Base-by-base conservation (phyloP, 2,329 filamentous ascomycete genomes). In the Phialocephala subalpina region DNA sequence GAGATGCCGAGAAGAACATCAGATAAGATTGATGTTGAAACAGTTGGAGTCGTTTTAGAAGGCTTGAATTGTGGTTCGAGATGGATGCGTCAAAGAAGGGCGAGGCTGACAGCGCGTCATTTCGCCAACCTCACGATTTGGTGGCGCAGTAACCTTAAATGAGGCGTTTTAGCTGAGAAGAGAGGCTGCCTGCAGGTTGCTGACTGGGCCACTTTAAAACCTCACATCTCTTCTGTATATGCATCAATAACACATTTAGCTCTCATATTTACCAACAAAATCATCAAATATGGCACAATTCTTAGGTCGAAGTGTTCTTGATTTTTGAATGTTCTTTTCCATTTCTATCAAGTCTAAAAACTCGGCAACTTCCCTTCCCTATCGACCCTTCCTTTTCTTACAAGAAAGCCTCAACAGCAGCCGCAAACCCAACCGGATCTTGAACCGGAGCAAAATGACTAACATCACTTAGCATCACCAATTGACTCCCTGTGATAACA, bases 71-170 rank as follows among this genome's bases (percentile, higher is more conserved):
- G 5, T 42, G 38, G 3, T 42, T 42, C 12, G 18, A 14, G 38
- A 42, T 42, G 38, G 14, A 33, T 4, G 9, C 4, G 4, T 33
- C 29, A 33, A 9, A 33, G 29, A 5, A 3, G 7, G 45, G 9
- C 14, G 38, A 42, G 12, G 9, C 9, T n/a, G 4, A 14, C 38
- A 42, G 38, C 38, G 38, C 38, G 38, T 42, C 38, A 42, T 42
- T 4, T 42, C 38, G 18, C 18, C 3, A n/a, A 14, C 38, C 3
- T 8, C 2, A n/a, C 9, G 4, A 49, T 22, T 49, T 6, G 2
- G 45, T 49, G 45, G 45, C 45, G 45, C 45, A 49, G 45, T 49
- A n/a, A 45, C 16, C 18, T n/a, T 45, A 9, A 40, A 16, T 42
- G 14, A n/a, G 16, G 40, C 16, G 16, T 18, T 42, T 16, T n/a